Conservation (phyloP, 345 rosid genomes). For the Boechera retrofracta region DNA sequence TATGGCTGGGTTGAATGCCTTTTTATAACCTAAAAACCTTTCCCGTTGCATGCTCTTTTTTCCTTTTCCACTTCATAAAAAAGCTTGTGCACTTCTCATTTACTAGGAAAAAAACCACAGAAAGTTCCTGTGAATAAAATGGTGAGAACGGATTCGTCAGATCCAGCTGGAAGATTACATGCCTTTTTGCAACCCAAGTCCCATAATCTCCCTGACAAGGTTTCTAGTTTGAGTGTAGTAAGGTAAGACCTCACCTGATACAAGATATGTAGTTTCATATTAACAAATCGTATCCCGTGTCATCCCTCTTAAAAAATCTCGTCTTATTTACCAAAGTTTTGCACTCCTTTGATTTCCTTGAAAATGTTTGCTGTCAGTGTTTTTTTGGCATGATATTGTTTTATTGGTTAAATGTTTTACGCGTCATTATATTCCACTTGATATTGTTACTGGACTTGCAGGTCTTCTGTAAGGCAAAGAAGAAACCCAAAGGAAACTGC, state of each 20-base stretch:
- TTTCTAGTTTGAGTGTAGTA: slow-evolving; percentile 63
- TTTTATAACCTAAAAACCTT: slow-evolving; percentile 7
- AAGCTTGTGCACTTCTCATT: slow-evolving; percentile 32
- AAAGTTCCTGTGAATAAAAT: slow-evolving; percentile 80
- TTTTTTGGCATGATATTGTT: background rate
- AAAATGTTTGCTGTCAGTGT: background rate
- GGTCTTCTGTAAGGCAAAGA: slow-evolving; percentile 86
- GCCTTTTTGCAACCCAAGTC: slow-evolving; percentile 70
- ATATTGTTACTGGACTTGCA: slow-evolving; percentile 29
- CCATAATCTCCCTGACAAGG: slow-evolving; percentile 47
- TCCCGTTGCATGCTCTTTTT: background rate
- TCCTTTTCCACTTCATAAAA: slow-evolving; percentile 14
- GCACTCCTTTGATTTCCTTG: slow-evolving; percentile 3
- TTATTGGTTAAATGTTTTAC: background rate
- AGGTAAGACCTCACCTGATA: slow-evolving; percentile 54
- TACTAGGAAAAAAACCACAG: slow-evolving; percentile 65
- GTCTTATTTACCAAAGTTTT: background rate
- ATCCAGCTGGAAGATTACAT: slow-evolving; percentile 95
- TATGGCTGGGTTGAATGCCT: slow-evolving; percentile 3
- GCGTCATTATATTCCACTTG: slow-evolving; percentile 7
- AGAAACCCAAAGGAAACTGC: slow-evolving; percentile 92
- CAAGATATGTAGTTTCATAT: slow-evolving; percentile 12
- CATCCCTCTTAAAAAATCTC: background rate
- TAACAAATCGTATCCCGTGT: slow-evolving; percentile 2
- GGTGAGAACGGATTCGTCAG: slow-evolving; percentile 87